A percentile compares a stretch with the other conserved stretches of the same genome.
Conservation (phyloP, 2,329 filamentous ascomycete genomes). For the Aspergillus neoniger region DNA sequence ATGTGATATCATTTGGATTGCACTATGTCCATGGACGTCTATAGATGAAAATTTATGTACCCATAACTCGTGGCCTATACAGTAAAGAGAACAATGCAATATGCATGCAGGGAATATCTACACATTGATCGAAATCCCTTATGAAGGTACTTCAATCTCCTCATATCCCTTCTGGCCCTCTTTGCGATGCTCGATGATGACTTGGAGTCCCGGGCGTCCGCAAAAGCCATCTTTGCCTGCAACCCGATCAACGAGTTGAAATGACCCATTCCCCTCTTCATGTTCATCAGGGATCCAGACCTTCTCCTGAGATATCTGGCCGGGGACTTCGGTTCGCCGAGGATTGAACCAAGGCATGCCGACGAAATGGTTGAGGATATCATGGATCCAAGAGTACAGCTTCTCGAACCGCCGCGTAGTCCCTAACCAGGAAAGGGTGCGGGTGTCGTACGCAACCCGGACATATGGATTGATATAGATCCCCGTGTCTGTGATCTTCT, state of each 20-base stretch:
- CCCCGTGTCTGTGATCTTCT: conserved; percentile 51
- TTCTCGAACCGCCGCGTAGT: conserved; percentile 66
- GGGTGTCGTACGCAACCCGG: conserved; percentile 66
- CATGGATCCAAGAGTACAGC: conserved; percentile 62
- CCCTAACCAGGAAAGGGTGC: conserved; percentile 60
- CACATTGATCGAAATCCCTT: background rate
- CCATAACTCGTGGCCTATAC: background rate
- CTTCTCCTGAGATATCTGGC: conserved; percentile 47
- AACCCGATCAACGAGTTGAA: conserved; percentile 39
- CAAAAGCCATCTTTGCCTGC: conserved; percentile 50
- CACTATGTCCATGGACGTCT: background rate
- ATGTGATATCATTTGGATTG: background rate
- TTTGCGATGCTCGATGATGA: conserved; percentile 46
- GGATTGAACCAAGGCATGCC: conserved; percentile 63
- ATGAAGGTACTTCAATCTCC: conserved; percentile 41
- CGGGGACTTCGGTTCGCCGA: conserved; percentile 61
- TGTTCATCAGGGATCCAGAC: conserved; percentile 43
- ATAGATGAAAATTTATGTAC: background rate
- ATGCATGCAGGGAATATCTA: background rate
- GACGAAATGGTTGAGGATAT: conserved; percentile 58
- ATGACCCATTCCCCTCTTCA: conserved; percentile 38
- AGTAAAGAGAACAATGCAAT: background rate
- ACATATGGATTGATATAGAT: conserved; percentile 77
- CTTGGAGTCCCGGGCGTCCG: conserved; percentile 45
- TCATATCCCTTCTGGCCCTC: conserved; percentile 50